Evolutionary conservation across 345 rosid species (phyloP), one percentile per base, ranked within the genome.

Genomic region (Eucalyptus urophylla): DNA sequence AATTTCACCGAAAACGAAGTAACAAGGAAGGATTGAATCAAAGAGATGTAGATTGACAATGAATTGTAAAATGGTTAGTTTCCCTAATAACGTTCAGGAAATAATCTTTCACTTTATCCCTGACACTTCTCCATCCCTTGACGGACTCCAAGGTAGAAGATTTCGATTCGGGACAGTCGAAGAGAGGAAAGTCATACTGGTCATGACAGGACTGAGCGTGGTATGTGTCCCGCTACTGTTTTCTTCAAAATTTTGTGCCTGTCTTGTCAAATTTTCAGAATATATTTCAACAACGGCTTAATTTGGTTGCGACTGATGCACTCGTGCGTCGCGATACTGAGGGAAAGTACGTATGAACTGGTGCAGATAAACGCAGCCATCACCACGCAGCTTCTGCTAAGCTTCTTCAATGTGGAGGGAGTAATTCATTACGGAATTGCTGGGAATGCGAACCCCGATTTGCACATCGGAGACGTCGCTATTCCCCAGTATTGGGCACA

Each of bases 391-490:
- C 87, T 89, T 44, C 31, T 91, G 67, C n/a, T 88, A 11, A 88
- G 86, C 56, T 40, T 91, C 49, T 91, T 91, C 90, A 11, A 86
- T 3, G 69, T 91, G 33, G 72, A 49, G 50, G 92, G 92, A 3
- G 89, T 91, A 1, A 54, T 91, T 22, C 92, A 91, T 80, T 91
- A 89, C 72, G 92, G 92, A 81, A 91, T 89, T 81, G 92, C 92
- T 45, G 92, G 91, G 86, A 89, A 89, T 76, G 91, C 90, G 14
- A 91, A 86, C 45, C 90, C 90, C 5, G 86, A 80, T 51, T 56
- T 91, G 9, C 40, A 86, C 88, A 88, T 91, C 80, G 81, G 81
- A 72, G 81, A 72, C 81, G 81, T 72, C 45, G 45, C 45, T 37
- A 72, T 72, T 19, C 81, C 45, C 45, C 80, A 19, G 6, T 72